Evolutionary conservation across 352 stramenopile species (phyloP).

Genomic region (Phytophthora ohioensis): DNA sequence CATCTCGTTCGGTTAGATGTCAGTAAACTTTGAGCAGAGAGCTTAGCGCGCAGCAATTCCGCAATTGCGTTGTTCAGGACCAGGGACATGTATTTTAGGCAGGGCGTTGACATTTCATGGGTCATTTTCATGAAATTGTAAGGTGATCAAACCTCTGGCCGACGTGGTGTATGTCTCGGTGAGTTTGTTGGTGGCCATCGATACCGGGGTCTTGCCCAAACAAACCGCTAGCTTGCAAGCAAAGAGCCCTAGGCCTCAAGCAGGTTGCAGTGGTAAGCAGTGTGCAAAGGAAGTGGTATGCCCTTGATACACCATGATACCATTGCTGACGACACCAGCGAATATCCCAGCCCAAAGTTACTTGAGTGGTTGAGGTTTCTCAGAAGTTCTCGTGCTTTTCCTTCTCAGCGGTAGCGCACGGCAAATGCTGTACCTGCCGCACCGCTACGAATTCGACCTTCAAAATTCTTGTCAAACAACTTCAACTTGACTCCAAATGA

Average conservation of each 20-base stretch:
- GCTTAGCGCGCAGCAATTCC: not conserved
- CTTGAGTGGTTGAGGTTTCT: too few species aligned
- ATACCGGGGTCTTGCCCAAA: too few species aligned
- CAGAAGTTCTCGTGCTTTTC: not conserved
- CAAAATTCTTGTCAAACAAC: conserved; percentile 10
- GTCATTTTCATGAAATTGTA: not conserved
- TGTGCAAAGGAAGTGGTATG: too few species aligned
- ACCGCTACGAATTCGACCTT: not conserved
- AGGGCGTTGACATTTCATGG: not conserved
- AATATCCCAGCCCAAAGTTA: too few species aligned
- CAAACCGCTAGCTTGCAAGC: too few species aligned
- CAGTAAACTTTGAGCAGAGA: not conserved
- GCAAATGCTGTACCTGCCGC: not conserved
- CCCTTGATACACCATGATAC: too few species aligned
- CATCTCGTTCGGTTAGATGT: conserved; percentile 28
- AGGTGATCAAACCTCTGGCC: not conserved
- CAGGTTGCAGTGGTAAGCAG: too few species aligned
- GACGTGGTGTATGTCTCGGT: too few species aligned
- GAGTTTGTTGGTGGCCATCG: too few species aligned
- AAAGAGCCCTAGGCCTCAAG: too few species aligned
- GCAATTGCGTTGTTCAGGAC: not conserved
- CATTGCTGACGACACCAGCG: too few species aligned
- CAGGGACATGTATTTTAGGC: conserved; percentile 1
- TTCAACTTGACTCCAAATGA: conserved; percentile 15
- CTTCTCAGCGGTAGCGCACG: not conserved